Evolutionary conservation across 2,329 filamentous ascomycete genomes (phyloP), one percentile per base, ranked within the genome.

Genomic region (Emmonsia crescens): DNA sequence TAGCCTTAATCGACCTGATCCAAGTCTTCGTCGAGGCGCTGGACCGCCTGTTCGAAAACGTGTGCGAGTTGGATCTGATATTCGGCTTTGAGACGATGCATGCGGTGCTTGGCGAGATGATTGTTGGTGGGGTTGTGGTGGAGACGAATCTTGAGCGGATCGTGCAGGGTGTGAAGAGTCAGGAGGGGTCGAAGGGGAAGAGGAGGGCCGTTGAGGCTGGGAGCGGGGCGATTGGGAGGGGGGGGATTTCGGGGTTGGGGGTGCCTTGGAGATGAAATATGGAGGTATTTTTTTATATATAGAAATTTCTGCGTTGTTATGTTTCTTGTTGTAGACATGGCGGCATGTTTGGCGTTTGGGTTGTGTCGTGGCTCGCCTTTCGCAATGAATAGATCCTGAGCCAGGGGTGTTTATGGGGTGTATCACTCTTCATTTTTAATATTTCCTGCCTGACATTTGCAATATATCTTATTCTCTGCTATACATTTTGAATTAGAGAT

Each of bases 1-100:
- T 99, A 2, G 94, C 94, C 0, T 83, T 99, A 29, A 91, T 99
- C 64, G 94, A 99, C 75, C 80, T 99, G 60, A 97, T 99, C 66
- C 94, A 99, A 76, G 94, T 99, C 63, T 99, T 96, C 70, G 94
- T 99, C 65, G 94, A 99, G 76, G 87, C 93, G 0, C 83, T 99
- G 42, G 94, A 99, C 75, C 86, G 91, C 66, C 82, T 99, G 48
- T 99, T 99, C 73, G 94, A 97, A 78, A 96, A 99, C 73, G 94
- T 99, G 10, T 99, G 94, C 82, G 94, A 99, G 79, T 81, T 99
- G 61, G 92, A 99, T 75, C 82, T 99, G 68, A 99, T 99, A 74
- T 99, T 99, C 80, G 97, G 97, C 74, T 99, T 96, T 69, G 94
- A 99, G 82, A 95, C 91, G 19, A 81, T 99, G 70, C 94, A 99